Evolutionary conservation across 2,329 filamentous ascomycete genomes (phyloP), one percentile per base, ranked within the genome.

Genomic region (Diaporthe humulicola): DNA sequence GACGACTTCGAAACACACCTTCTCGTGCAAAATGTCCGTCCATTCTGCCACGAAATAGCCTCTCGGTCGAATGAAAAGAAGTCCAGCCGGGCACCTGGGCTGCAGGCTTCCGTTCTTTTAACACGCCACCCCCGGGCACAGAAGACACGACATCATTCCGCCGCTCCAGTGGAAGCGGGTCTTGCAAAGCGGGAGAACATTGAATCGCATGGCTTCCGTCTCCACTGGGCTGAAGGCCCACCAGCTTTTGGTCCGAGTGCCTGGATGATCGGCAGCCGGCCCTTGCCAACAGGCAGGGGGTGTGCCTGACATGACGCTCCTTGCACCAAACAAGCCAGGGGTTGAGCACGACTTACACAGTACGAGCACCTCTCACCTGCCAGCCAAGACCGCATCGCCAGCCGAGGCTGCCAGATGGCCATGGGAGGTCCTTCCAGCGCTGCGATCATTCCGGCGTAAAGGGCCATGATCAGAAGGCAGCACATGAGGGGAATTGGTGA

Each of bases 181-280:
- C 70, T 64, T 64, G 22, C 12, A 28, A 42, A 40, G 30, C 54
- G 57, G 70, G 36, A 50, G 58, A 61, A 52, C 70, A 40, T 40
- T 72, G 45, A 30, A 33, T 54, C 25, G 57, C 36, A 54, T 30
- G 50, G 28, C 36, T 30, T 10, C 45, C 22, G 33, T 52, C 70
- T 36, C 70, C 70, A 64, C 57, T 61, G 33, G 50, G 50, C 45
- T 54, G 56, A 54, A 54, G 70, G 50, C 57, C 70, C 70, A 72
- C 70, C 33, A 19, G 42, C 33, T 52, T 69, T 38, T 69, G 57
- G 30, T 61, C 70, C 70, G 50, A 52, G 57, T 72, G 25, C 70
- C 70, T 72, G 70, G 70, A 64, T 72, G 57, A 72, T 72, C 70
- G 70, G 57, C 70, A 72, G 30, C 28, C 57, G 57, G 42, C 45